Conservation (phyloP, 1,284 basidiomycete genomes). For the Tylopilus orsonianus region DNA sequence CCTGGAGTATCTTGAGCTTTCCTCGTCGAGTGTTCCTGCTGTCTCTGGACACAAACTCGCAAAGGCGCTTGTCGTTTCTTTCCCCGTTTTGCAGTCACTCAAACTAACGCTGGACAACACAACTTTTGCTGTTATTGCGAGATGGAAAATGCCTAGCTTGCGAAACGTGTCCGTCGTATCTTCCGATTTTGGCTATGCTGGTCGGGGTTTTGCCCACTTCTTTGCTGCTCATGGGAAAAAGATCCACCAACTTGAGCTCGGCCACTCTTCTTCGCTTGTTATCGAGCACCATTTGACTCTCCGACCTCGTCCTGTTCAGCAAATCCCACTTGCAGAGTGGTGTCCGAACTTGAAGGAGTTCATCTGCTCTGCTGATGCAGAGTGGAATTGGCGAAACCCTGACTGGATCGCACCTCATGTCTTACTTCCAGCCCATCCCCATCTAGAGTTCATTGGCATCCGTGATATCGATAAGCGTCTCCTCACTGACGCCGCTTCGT, state of each 20-base stretch:
- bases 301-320: conserved; percentile 36
- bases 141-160: conserved; percentile 58
- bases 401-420: conserved; percentile 80
- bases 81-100: conserved; percentile 62
- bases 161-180: conserved; percentile 63
- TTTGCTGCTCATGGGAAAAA: conserved; percentile 63
- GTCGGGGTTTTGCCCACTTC: conserved; percentile 60
- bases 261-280: conserved; percentile 63
- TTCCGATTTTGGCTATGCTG: conserved; percentile 66
- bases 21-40: conserved; percentile 37
- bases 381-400: conserved; percentile 75
- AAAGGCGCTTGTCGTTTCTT: conserved; percentile 35
- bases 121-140: conserved; percentile 62
- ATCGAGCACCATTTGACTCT: conserved; percentile 61
- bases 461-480: conserved; percentile 67
- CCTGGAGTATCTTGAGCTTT: conserved; percentile 61
- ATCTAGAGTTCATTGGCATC: conserved; percentile 65
- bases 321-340: conserved; percentile 55
- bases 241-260: conserved; percentile 65
- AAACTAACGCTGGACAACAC: conserved; percentile 70
- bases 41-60: conserved; percentile 39
- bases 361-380: conserved; percentile 70
- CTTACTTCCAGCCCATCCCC: conserved; percentile 60
- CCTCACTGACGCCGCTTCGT: conserved; percentile 38
- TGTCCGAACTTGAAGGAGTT: conserved; percentile 67